Base-by-base conservation (phyloP, 805 yeast species). In the Saturnispora dispora region DNA sequence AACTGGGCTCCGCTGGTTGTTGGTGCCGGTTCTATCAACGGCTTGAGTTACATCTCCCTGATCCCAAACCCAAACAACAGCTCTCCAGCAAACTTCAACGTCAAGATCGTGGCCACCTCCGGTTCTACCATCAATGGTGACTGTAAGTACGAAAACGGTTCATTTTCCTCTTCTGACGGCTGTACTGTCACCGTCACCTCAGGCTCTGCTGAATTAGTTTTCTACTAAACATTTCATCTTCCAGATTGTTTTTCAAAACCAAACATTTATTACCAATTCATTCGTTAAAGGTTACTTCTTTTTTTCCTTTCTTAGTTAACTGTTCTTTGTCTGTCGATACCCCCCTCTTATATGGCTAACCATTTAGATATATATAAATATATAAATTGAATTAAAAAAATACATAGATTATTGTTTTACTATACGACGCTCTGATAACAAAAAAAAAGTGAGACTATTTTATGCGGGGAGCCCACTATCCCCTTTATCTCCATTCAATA, bases 151-250 rank as follows among this genome's bases (percentile, higher is more conserved):
- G 86, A 77, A 64, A 73, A 86, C 64, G 98, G 98, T 60, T 53
- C 60, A 35, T 87, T 83, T 76, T 77, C 77, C 61, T 87, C 85
- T 53, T 55, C 82, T 44, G 88, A 82, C 61, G 98, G 98, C 60
- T 91, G 98, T 80, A 91, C 98, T 50, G 96, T 85, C 58, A 82
- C 95, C 58, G 95, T 91, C 57, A 80, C 88, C 53, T 68, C 74
- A 32, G 98, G 99, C 69, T 72, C 72, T 57, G 97, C 95, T 56
- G 76, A 85, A 68, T 86, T 85, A 68, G 96, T 88, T 51, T 76
- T 89, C 57, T 88, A 88, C 62, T 58, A 51, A 45, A 40, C 17
- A 13, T 5, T 8, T 22, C 22, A 37, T 7, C 11, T 6, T n/a
- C 25, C 23, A n/a, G 13, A 11, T 15, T 37, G 22, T 8, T 37